These are phyloP conservation scores for Cladorrhinum sp. DNA, from an alignment of 2,329 filamentous ascomycete species.

Conservation along the genomic window DNA sequence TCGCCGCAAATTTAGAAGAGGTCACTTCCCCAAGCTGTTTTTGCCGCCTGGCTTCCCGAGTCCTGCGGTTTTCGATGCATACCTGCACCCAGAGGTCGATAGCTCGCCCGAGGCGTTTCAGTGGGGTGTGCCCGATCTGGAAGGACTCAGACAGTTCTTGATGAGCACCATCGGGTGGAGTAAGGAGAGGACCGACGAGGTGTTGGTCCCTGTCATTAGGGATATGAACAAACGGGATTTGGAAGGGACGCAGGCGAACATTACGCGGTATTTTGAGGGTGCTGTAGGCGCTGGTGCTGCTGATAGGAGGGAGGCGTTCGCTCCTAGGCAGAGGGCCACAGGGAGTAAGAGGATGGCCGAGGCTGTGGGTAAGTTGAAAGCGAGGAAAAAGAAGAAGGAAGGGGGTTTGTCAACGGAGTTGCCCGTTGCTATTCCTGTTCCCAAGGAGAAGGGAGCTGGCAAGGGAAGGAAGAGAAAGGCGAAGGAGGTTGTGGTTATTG, in stretches of 20 bases:
- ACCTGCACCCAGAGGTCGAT: conserved; percentile 84
- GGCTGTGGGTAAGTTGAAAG: conserved; percentile 32
- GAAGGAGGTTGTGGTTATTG: conserved; percentile 18
- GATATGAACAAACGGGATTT: conserved; percentile 88
- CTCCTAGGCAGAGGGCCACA: conserved; percentile 26
- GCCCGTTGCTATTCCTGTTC: conserved; percentile 20
- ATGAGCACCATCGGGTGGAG: conserved; percentile 93
- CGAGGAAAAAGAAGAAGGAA: conserved; percentile 22
- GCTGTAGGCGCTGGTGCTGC: conserved; percentile 42
- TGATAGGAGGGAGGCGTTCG: conserved; percentile 27
- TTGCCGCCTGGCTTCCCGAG: conserved; percentile 78
- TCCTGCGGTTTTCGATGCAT: conserved; percentile 74
- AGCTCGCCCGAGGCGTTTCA: conserved; percentile 73
- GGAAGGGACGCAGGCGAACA: conserved; percentile 93
- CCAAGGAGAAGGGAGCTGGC: conserved; percentile 22
- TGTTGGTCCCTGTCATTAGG: conserved; percentile 88
- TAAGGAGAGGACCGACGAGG: conserved; percentile 88
- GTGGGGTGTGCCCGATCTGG: conserved; percentile 93
- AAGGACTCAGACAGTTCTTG: conserved; percentile 76
- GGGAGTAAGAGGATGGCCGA: conserved; percentile 34
- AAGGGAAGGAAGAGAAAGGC: conserved; percentile 35
- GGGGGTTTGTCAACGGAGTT: conserved; percentile 18
- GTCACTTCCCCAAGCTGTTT: conserved; percentile 80
- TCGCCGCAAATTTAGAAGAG: conserved; percentile 79
- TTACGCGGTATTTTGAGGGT: conserved; percentile 87